Evolutionary conservation across 2,329 filamentous ascomycete species (phyloP), one percentile per base, ranked within the genome.

Genomic region (Epichloe sibirici): DNA sequence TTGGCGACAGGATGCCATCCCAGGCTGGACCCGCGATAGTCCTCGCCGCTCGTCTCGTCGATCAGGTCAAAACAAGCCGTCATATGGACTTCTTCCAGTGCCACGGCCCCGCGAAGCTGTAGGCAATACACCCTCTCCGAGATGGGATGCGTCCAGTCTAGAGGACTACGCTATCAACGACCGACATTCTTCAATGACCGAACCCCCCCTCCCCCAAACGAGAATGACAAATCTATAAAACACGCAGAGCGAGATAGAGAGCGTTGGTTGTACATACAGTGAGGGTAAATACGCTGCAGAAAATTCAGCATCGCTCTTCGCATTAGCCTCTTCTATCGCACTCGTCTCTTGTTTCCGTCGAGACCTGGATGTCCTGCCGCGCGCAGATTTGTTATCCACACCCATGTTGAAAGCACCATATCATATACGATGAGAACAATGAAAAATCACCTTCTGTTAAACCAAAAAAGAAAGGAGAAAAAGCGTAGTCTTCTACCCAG

Each of bases 1-100:
- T 90, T 90, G 44, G 71, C 69, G 3, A 58, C 64, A 0, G 77
- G 74, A 46, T 81, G 75, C 86, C 86, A 90, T 46, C 82, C 82
- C 0, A 68, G 62, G 6, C 72, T 72, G 2, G 85, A 87, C 15
- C 66, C 65, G 51, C 78, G 77, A 64, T 90, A 90, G 65, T 84
- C 80, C 5, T 68, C 61, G 13, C 73, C 71, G 59, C 83, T 88
- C 0, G 86, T 89, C 48, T 72, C 66, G 55, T 83, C 74, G 49
- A 90, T 72, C 28, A 85, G 66, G 21, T 62, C 54, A 57, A 79
- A 79, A 59, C 81, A 85, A 1, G 72, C 68, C 25, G 72, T 62
- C 23, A 83, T 64, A 28, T 82, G 77, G 3, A 62, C 61, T 1
- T 64, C 57, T 5, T 58, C 60, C 25, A 83, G 64, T n/a, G 59